phyloP scores from a whole-genome alignment of 805 yeast species.

The Candida pseudofarinosa region DNA sequence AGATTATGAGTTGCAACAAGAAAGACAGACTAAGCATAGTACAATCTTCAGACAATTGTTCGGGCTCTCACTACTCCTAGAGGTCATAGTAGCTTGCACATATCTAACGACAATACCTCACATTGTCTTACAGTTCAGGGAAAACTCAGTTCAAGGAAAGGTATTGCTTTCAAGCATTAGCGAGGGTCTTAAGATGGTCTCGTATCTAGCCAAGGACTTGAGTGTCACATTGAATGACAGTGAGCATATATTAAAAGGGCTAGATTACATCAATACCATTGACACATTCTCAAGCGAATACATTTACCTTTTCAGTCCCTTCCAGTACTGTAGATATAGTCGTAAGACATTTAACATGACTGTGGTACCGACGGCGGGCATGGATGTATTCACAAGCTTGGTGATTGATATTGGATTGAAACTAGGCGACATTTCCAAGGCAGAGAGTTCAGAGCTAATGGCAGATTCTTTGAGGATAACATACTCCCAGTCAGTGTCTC shows the following conservation, averaged over 20 bases:
- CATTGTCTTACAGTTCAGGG: constrained; percentile 35
- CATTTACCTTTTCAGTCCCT: constrained; percentile 39
- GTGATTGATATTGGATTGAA: constrained; percentile 50
- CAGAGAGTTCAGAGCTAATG: constrained; percentile 34
- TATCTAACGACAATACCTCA: constrained; percentile 40
- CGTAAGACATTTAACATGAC: constrained; percentile 21
- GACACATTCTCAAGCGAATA: constrained; percentile 44
- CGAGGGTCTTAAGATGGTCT: constrained; percentile 41
- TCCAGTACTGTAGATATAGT: constrained; percentile 47
- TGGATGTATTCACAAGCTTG: constrained; percentile 45
- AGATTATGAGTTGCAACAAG: not conserved
- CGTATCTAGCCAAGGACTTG: constrained; percentile 45
- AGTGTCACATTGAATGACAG: constrained; percentile 16
- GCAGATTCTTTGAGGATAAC: constrained; percentile 40
- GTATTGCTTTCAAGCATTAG: constrained; percentile 28
- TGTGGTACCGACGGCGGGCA: constrained; percentile 29
- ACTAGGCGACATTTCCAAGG: constrained; percentile 36
- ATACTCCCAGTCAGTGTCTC: constrained; percentile 24
- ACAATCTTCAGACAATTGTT: not conserved
- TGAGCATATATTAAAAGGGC: not conserved
- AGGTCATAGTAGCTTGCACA: constrained; percentile 4
- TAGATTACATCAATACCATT: constrained; percentile 22
- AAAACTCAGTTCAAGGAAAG: constrained; percentile 31
- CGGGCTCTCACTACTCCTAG: not conserved
- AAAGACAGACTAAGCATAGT: not conserved